Evolutionary conservation across 768 basidiomycete genomes (phyloP), one percentile per base, ranked within the genome.

Genomic region (Termitomyces sp.): DNA sequence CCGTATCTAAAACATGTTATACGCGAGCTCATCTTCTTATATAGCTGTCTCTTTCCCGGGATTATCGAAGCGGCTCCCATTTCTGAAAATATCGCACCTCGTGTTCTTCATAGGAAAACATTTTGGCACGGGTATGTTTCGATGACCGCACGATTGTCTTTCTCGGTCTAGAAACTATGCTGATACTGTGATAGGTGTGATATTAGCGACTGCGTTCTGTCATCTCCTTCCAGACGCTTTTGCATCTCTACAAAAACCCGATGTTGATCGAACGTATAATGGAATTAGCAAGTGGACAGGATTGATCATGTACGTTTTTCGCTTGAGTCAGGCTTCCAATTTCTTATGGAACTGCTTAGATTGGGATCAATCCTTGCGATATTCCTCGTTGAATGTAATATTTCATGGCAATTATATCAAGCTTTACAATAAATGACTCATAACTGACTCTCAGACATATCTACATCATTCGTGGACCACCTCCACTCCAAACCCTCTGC

Each of bases 81-180:
- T 77, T 60, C 66, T 92, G 25, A 80, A 80, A 56, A 86, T 91
- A 65, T 90, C 89, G 1, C 80, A 80, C 29, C 75, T 89, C 15
- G 67, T 88, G 17, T 93, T 94, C 70, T 93, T 94, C 72, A 77
- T 91, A n/a, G 91, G 89, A 43, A 94, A 92, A 67, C 92, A 94
- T 69, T 92, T 93, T 66, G 92, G 92, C 40, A 93, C 92, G 14
- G 85, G 86, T 84, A 46, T 29, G 69, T 51, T 4, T n/a, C 60
- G 31, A 29, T 32, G 25, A 48, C 49, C 37, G 25, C 40, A 15
- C 8, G 45, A 50, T 25, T 48, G 10, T 36, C 25, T 8, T 20
- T 31, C 17, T 50, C 40, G 29, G 32, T n/a, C 37, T 31, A 34
- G 29, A 43, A n/a, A 9, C 46, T 54, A 15, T 56, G 45, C 53